A percentile compares a stretch with the other conserved stretches of the same genome.
Evolutionary conservation across 2,329 filamentous ascomycete genomes (phyloP).

Genomic region (Trichoderma brevicompactum): DNA sequence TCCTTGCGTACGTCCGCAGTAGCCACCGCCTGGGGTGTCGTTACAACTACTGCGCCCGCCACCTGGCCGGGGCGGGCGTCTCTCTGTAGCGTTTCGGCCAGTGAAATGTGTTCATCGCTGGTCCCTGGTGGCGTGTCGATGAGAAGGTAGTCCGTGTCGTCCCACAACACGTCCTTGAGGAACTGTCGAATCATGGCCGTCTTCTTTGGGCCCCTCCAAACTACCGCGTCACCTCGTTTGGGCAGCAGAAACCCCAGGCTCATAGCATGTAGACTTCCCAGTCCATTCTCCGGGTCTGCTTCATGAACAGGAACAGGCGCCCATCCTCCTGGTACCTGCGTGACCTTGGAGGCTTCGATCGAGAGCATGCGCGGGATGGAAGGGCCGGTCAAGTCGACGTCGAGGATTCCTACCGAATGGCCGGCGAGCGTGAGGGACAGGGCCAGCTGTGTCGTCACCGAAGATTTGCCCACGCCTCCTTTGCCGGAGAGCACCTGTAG

Average conservation of each 20-base stretch:
- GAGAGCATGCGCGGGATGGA: conserved; percentile 95
- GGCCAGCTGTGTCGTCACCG: conserved; percentile 94
- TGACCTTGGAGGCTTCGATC: conserved; percentile 86
- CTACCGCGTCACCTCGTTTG: conserved; percentile 84
- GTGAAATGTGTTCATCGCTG: conserved; percentile 94
- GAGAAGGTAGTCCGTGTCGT: conserved; percentile 83
- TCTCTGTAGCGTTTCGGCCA: conserved; percentile 80
- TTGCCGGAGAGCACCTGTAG: conserved; percentile 83
- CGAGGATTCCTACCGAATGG: conserved; percentile 89
- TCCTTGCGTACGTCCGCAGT: conserved; percentile 95
- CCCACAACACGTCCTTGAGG: conserved; percentile 87
- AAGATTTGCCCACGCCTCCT: conserved; percentile 97
- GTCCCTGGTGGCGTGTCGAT: conserved; percentile 97
- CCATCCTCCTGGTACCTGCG: conserved; percentile 90
- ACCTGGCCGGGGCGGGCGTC: conserved; percentile 69
- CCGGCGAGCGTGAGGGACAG: conserved; percentile 84
- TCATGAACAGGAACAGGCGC: conserved; percentile 83
- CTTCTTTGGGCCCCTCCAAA: conserved; percentile 98
- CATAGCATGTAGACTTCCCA: conserved; percentile 79
- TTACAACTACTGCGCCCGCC: conserved; percentile 89
- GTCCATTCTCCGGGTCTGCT: conserved; percentile 52
- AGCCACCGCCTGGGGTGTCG: conserved; percentile 91
- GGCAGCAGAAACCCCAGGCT: conserved; percentile 89
- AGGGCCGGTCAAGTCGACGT: conserved; percentile 93
- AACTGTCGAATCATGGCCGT: conserved; percentile 99